A percentile compares a stretch with the other conserved stretches of the same genome.
These are phyloP conservation scores for Neurospora sp. DNA, from an alignment of 495 filamentous ascomycete genomes.

Conservation along the genomic window DNA sequence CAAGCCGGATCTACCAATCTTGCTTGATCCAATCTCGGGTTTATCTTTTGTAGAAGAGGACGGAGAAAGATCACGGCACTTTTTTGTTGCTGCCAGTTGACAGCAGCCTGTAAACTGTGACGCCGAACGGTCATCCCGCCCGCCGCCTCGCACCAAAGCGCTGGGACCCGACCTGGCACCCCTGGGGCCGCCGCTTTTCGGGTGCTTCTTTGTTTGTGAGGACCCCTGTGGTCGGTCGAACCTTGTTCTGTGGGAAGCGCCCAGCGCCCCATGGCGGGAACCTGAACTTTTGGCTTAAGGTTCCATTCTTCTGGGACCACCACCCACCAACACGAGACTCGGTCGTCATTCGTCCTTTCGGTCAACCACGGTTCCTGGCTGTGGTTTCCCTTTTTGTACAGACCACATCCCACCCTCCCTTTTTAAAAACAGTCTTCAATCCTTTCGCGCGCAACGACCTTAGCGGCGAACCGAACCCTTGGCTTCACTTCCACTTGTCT, in stretches of 20 bases:
- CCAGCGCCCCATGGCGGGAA: background rate
- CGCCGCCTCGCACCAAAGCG: background rate
- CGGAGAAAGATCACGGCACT: background rate
- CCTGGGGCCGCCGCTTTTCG: background rate
- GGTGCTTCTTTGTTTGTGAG: background rate
- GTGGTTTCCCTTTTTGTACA: background rate
- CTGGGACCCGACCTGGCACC: background rate
- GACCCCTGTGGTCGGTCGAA: background rate
- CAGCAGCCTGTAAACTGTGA: background rate
- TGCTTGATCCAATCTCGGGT: background rate
- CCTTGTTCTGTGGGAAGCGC: background rate
- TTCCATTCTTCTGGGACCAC: conserved; percentile 1
- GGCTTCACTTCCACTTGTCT: background rate
- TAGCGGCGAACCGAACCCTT: background rate
- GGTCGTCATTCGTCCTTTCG: background rate
- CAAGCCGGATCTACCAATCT: background rate
- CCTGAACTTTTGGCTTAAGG: background rate
- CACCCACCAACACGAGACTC: background rate
- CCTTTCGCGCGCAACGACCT: background rate
- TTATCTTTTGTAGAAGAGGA: background rate
- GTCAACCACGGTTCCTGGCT: background rate
- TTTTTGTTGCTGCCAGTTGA: background rate
- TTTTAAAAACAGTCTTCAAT: background rate
- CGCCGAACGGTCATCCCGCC: background rate
- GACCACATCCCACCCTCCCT: background rate